A percentile compares a stretch with the other conserved stretches of the same genome.
Conservation (phyloP, 2,329 filamentous ascomycete genomes). For the Talaromyces sp. region DNA sequence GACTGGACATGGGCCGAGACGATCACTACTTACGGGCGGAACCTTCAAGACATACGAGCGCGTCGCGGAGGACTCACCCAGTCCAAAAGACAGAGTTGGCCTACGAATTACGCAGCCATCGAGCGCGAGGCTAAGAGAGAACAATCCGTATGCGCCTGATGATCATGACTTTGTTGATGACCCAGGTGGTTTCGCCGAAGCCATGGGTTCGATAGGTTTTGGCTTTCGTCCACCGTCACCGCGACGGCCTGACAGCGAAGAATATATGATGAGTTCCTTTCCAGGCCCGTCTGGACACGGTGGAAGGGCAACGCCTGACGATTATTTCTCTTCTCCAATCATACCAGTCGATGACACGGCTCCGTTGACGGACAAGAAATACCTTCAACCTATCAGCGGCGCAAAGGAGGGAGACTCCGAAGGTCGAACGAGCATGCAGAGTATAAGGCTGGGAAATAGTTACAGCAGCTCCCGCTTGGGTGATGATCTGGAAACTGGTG, state of each 20-base stretch:
- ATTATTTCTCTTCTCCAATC: constrained; percentile 55
- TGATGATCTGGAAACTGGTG: constrained; percentile 61
- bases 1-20: constrained; percentile 39
- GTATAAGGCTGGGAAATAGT: constrained; percentile 48
- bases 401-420: constrained; percentile 42
- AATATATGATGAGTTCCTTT: constrained; percentile 21
- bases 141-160: constrained; percentile 24
- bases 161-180: constrained; percentile 30
- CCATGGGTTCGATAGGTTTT: constrained; percentile 42
- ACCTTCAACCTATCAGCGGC: constrained; percentile 57
- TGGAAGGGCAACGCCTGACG: constrained; percentile 42
- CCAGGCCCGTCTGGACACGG: constrained; percentile 22
- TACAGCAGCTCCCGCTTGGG: constrained; percentile 51
- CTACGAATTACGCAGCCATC: constrained; percentile 25
- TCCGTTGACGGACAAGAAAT: constrained; percentile 55
- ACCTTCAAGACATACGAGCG: constrained; percentile 51
- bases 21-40: constrained; percentile 39
- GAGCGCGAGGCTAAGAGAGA: constrained; percentile 24
- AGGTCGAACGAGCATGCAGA: constrained; percentile 53
- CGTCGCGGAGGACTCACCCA: constrained; percentile 52
- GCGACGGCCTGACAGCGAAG: constrained; percentile 25
- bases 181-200: constrained; percentile 40
- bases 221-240: constrained; percentile 31
- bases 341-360: constrained; percentile 55
- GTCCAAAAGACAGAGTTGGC: constrained; percentile 33